Percentiles rank a stretch among this genome's conserved stretches.
phyloP scores from a whole-genome alignment of 352 stramenopile species.

The Globisporangium paroecandrum region DNA sequence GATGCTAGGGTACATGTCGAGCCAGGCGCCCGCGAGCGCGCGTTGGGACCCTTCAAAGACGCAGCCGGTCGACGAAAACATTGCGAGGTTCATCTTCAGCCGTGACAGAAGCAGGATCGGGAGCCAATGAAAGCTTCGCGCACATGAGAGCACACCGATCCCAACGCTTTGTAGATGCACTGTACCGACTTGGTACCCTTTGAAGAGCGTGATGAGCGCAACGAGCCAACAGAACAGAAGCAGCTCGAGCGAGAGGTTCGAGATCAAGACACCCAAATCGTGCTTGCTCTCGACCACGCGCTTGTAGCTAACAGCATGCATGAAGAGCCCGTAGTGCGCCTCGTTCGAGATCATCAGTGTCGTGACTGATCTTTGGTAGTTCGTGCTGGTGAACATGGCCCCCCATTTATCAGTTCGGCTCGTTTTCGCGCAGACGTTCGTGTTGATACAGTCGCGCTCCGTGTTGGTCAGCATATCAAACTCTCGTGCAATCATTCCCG shows the following conservation, averaged over 20 bases:
- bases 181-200: background rate
- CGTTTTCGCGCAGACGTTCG: background rate
- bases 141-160: constrained; percentile 22
- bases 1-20: constrained; percentile 30
- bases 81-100: constrained; percentile 18
- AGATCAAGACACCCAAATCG: constrained; percentile 31
- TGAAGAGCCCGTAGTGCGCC: constrained; percentile 25
- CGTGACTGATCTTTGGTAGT: constrained; percentile 1
- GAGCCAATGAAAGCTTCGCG: constrained; percentile 17
- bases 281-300: constrained; percentile 24
- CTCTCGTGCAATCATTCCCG: background rate
- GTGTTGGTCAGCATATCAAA: background rate
- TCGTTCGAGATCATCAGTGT: constrained; percentile 23
- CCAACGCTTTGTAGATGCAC: background rate
- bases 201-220: constrained; percentile 12
- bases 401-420: constrained; percentile 16
- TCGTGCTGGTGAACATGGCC: background rate
- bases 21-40: constrained; percentile 22
- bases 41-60: constrained; percentile 22
- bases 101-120: constrained; percentile 18
- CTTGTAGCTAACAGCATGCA: constrained; percentile 15
- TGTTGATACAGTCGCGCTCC: constrained; percentile 9
- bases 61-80: constrained; percentile 24
- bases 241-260: constrained; percentile 27
- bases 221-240: constrained; percentile 34